phyloP scores from a whole-genome alignment of 163 green algal species.

The Trebouxia gelatinosa region DNA sequence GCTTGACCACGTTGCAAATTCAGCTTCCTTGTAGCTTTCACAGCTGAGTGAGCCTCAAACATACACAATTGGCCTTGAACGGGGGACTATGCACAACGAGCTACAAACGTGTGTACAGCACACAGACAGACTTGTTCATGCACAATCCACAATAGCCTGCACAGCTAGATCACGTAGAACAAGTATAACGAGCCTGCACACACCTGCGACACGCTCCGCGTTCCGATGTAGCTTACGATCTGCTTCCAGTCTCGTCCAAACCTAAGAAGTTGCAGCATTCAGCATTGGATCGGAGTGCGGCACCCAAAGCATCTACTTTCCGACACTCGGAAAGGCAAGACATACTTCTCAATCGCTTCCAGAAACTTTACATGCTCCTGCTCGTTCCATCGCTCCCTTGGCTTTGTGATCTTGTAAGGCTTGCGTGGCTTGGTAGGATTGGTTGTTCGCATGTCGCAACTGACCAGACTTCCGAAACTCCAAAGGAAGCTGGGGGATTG shows the following conservation, averaged over 20 bases:
- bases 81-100: background rate
- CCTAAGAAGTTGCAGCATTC: background rate
- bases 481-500: too few species aligned
- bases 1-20: background rate
- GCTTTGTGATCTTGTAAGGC: constrained; percentile 61
- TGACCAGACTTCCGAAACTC: too few species aligned
- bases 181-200: background rate
- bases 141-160: too few species aligned
- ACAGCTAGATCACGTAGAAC: too few species aligned
- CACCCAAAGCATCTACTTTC: too few species aligned
- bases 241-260: constrained; percentile 38
- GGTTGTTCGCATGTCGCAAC: constrained; percentile 3
- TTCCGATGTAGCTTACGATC: constrained; percentile 39
- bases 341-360: constrained; percentile 59
- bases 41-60: background rate
- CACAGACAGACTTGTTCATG: too few species aligned
- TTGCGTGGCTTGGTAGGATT: constrained; percentile 35
- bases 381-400: constrained; percentile 71
- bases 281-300: background rate
- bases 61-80: background rate
- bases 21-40: background rate
- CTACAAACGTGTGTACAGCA: background rate
- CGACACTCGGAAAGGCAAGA: background rate
- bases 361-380: constrained; percentile 82
- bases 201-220: constrained; percentile 39